Evolutionary conservation across 2,329 filamentous ascomycete genomes (phyloP), one percentile per base, ranked within the genome.

Genomic region (Penicillium sp.): DNA sequence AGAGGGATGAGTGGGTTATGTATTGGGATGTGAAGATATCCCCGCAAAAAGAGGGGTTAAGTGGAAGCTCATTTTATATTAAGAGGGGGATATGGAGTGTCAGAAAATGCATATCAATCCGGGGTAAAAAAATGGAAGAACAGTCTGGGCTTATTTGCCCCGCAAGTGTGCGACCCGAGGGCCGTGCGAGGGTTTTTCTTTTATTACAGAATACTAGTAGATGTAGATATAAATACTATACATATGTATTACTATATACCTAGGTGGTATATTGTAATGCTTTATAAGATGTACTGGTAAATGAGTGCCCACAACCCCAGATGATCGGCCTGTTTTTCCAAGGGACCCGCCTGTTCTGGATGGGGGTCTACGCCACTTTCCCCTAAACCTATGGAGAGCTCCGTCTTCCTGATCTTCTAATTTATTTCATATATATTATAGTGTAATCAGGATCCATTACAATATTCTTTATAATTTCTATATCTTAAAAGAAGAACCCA

Each of bases 111-210:
- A 59, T 51, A 46, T 56, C 45, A 56, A 56, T 58, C 57, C 42
- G 57, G 57, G 57, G 57, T 56, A 59, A 49, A 47, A 15, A 33
- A 17, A 17, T 38, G 6, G n/a, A n/a, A 47, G 50, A 40, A 35
- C 40, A 54, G 38, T 50, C 56, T 52, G 52, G 17, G n/a, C 37
- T 40, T 19, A 6, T 40, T 40, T 40, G 37, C 56, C 56, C 54
- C 55, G 55, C 56, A 51, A 57, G 56, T 57, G 58, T 64, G 55
- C 46, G 55, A 64, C 56, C 51, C 56, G 56, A 53, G 58, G 58
- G 37, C 60, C 62, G 58, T 66, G 63, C 58, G 59, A 57, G 49
- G 47, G 19, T 7, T 19, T 29, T 37, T 17, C 4, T 21, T 40
- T 33, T 33, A 33, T 33, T 35, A 35, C 15, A 35, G 33, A 6